Conservation (phyloP, 345 rosid genomes). For the Syzygium oleosum region DNA sequence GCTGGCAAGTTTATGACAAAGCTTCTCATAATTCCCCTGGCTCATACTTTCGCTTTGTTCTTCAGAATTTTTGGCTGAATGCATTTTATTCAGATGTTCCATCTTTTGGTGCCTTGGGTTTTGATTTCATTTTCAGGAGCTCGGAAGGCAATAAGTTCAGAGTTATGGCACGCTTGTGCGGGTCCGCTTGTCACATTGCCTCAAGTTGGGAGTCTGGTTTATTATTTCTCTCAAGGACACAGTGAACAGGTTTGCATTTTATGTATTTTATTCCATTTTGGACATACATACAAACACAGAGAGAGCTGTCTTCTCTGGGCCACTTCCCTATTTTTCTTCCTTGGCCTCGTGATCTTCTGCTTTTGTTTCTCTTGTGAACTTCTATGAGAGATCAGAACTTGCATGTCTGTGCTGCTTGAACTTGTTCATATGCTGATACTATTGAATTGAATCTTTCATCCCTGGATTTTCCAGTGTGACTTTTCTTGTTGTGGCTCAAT, state of each 20-base stretch:
- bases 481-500: neutral
- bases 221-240: slow-evolving; percentile 97
- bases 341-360: neutral
- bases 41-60: neutral
- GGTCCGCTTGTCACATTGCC: slow-evolving; percentile 96
- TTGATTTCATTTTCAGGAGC: slow-evolving; percentile 35
- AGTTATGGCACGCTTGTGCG: slow-evolving; percentile 98
- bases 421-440: neutral
- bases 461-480: neutral
- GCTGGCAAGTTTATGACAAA: neutral
- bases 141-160: slow-evolving; percentile 68
- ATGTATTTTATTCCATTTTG: neutral
- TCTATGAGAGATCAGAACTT: neutral
- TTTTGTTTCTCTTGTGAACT: neutral
- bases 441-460: neutral
- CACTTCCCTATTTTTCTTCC: neutral
- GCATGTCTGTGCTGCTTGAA: neutral
- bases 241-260: slow-evolving; percentile 83
- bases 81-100: neutral
- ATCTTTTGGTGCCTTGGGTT: neutral
- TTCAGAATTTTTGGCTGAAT: neutral
- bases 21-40: neutral
- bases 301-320: neutral
- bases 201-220: slow-evolving; percentile 88
- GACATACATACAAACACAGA: neutral